These are phyloP conservation scores for Cladosporium sp. DNA, from an alignment of 2,329 filamentous ascomycete species.

Conservation along the genomic window DNA sequence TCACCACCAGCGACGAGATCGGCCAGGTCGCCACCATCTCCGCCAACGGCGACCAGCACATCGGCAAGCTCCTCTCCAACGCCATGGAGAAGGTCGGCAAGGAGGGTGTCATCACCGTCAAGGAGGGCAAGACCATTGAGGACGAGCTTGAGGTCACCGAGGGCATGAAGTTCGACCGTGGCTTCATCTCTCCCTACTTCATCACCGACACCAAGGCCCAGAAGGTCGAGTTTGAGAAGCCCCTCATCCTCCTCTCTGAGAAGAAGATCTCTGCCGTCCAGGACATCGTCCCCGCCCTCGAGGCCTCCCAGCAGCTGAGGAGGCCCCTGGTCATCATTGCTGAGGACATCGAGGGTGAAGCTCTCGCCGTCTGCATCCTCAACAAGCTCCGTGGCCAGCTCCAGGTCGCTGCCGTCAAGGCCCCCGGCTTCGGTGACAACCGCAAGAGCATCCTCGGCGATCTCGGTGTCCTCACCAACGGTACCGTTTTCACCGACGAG, in stretches of 20 bases:
- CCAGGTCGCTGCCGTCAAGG: constrained; percentile 97
- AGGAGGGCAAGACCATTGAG: constrained; percentile 97
- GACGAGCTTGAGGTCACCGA: constrained; percentile 98
- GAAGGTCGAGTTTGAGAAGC: constrained; percentile 99
- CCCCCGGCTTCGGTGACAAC: constrained; percentile 98
- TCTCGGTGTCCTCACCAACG: constrained; percentile 90
- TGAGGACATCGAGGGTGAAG: constrained; percentile 98
- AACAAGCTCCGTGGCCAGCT: constrained; percentile 99
- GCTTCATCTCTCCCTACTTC: constrained; percentile 98
- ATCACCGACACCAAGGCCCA: constrained; percentile 98
- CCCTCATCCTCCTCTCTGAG: constrained; percentile 94
- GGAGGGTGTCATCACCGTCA: constrained; percentile 99
- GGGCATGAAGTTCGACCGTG: constrained; percentile 99
- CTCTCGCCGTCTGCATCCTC: constrained; percentile 95
- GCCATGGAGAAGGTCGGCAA: constrained; percentile 99
- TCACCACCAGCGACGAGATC: constrained; percentile 95
- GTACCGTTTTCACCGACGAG: constrained; percentile 96
- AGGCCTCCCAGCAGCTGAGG: constrained; percentile 91
- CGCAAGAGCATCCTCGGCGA: constrained; percentile 99
- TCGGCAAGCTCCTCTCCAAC: constrained; percentile 91
- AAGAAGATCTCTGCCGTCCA: constrained; percentile 99
- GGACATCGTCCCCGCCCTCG: constrained; percentile 96
- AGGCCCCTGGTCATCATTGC: constrained; percentile 97
- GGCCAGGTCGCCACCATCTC: constrained; percentile 97
- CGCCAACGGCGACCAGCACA: constrained; percentile 92